These are phyloP conservation scores for Pichia sp. DNA, from an alignment of 1,139 yeast genomes.

Conservation along the genomic window DNA sequence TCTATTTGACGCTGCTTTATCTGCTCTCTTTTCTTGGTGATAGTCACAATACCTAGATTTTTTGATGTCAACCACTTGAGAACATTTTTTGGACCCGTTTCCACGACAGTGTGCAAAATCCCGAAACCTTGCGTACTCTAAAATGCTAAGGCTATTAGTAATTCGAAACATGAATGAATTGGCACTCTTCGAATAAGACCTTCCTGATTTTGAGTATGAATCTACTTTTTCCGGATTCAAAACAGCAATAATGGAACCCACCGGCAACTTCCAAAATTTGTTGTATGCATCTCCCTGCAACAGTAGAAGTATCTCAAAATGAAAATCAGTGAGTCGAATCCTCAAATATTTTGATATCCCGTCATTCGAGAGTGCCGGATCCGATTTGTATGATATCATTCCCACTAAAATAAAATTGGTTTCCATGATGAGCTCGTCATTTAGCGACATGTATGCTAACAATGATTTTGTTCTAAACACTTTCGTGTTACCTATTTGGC, in stretches of 20 bases:
- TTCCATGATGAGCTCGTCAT: conserved; percentile 61
- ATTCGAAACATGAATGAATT: conserved; percentile 49
- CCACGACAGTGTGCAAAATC: conserved; percentile 65
- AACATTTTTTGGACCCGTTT: conserved; percentile 39
- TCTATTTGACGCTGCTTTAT: conserved; percentile 52
- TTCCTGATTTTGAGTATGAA: not conserved
- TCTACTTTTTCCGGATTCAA: conserved; percentile 60
- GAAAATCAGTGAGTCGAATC: conserved; percentile 66
- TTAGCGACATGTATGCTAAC: conserved; percentile 41
- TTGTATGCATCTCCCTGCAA: conserved; percentile 53
- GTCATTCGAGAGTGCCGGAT: conserved; percentile 43
- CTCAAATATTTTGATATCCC: conserved; percentile 52
- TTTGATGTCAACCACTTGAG: conserved; percentile 50
- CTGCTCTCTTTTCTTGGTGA: conserved; percentile 60
- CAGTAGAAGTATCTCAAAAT: conserved; percentile 59
- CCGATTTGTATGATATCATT: conserved; percentile 55
- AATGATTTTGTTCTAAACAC: conserved; percentile 53
- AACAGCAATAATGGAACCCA: conserved; percentile 71
- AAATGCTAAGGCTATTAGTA: conserved; percentile 47
- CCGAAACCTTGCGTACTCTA: conserved; percentile 61
- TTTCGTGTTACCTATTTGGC: conserved; percentile 43
- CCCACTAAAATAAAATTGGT: conserved; percentile 74
- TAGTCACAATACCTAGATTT: conserved; percentile 59
- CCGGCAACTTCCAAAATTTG: conserved; percentile 63
- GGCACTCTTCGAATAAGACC: conserved; percentile 17